These are phyloP conservation scores for Fusarium sp. DNA, from an alignment of 2,329 filamentous ascomycete species.

Conservation along the genomic window DNA sequence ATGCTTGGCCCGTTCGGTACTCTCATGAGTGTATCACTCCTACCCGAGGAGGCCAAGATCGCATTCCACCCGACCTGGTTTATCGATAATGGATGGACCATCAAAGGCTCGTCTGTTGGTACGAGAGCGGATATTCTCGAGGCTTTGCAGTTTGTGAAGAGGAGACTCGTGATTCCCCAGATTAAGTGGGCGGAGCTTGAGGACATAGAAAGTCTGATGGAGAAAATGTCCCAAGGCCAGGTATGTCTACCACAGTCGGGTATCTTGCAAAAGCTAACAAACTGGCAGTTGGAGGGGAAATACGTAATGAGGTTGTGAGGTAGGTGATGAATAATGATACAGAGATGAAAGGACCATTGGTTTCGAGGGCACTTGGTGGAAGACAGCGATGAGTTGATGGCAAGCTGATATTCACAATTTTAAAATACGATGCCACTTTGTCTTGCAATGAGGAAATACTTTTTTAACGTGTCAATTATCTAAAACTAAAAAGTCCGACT, in stretches of 20 bases:
- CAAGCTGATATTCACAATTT: neutral
- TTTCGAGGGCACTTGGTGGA: neutral
- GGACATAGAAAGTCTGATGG: constrained; percentile 30
- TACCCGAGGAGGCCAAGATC: constrained; percentile 42
- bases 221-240: constrained; percentile 30
- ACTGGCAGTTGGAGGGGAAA: constrained; percentile 19
- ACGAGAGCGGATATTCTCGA: constrained; percentile 54
- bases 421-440: neutral
- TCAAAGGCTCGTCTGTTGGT: constrained; percentile 52
- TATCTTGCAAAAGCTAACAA: neutral
- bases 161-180: constrained; percentile 24
- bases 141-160: constrained; percentile 54
- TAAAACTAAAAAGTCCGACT: neutral
- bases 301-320: constrained; percentile 31
- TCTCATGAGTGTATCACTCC: constrained; percentile 54
- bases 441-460: neutral
- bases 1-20: constrained; percentile 50
- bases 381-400: neutral
- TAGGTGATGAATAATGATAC: neutral
- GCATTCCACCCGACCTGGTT: constrained; percentile 51
- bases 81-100: constrained; percentile 50
- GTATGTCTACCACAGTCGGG: neutral
- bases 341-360: neutral
- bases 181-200: constrained; percentile 24
- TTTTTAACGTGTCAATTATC: neutral